Base-by-base conservation (phyloP, 1,284 basidiomycete species). In the Vanrija humicola region DNA sequence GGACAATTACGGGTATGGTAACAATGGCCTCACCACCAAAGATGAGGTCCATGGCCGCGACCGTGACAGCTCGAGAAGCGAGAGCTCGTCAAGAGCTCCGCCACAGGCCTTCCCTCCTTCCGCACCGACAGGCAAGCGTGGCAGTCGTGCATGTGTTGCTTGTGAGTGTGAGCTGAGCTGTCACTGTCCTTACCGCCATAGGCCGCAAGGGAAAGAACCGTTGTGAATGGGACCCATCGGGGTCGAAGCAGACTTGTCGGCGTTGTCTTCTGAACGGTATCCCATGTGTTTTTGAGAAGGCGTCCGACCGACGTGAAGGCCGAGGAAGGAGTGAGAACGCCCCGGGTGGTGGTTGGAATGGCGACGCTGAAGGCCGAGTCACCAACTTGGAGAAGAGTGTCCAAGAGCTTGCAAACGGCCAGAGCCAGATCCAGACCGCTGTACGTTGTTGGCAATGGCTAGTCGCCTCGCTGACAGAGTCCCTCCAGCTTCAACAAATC, bases 151-250 rank as follows among this genome's bases (percentile, higher is more conserved):
- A 6, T 77, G 75, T 60, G 69, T 69, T 3, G 70, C 74, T 7
- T 77, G 75, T 72, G 47, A 64, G 72, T 70, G 15, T 42, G 6
- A 9, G 7, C 28, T 6, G 28, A 28, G 3, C 10, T 12, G 14
- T 15, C 34, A 12, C 23, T 47, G 18, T 43, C 8, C 7, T 28
- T 12, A 38, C 25, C 46, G 39, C 25, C 14, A 3, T 60, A 76
- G 71, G 89, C 76, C 84, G 89, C 67, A 89, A 87, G 77, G 90
- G 90, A 51, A 94, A 94, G 81, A 94, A 93, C 79, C 82, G 90
- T 69, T 94, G 90, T 71, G 91, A 94, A 80, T 88, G 87, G 73
- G 89, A 90, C 57, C 67, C 69, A 16, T 51, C 65, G 6, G 64
- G 65, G 12, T 46, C 51, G 18, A 79, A 77, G 65, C 64, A 69